Evolutionary conservation across 2,329 filamentous ascomycete species (phyloP).

Genomic region (Lasiodiplodia theobromae): DNA sequence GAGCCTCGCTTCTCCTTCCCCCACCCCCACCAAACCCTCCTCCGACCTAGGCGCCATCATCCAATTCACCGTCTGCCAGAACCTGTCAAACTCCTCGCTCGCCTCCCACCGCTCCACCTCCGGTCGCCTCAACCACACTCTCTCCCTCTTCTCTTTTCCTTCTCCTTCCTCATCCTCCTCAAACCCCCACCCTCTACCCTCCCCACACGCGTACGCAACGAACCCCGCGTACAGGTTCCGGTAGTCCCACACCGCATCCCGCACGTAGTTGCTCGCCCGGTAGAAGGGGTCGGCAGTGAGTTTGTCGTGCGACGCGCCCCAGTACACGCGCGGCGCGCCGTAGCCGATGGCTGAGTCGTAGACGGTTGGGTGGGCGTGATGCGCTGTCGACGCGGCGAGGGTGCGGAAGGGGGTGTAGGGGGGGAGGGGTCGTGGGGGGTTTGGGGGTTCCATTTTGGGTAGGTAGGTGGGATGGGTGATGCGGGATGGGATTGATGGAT

Average conservation of each 20-base stretch:
- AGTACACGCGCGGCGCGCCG: constrained; percentile 9
- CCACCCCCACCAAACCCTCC: not conserved
- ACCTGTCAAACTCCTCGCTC: not conserved
- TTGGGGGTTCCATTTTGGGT: not conserved
- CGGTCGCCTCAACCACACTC: not conserved
- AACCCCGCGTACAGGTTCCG: not conserved
- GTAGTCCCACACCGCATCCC: not conserved
- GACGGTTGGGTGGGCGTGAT: constrained; percentile 8
- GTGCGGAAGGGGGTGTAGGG: constrained; percentile 1
- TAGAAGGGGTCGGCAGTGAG: not conserved
- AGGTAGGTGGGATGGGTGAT: no score
- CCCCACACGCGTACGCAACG: not conserved
- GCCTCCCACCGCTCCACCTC: not conserved
- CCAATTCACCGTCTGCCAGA: not conserved
- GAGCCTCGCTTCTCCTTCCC: not conserved
- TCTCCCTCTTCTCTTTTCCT: not conserved
- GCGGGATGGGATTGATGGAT: no score
- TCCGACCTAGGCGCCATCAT: not conserved
- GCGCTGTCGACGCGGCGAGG: not conserved
- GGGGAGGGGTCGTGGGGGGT: not conserved
- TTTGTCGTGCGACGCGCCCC: not conserved
- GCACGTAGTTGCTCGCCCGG: not conserved
- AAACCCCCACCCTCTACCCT: not conserved
- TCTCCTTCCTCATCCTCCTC: not conserved
- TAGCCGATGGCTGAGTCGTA: constrained; percentile 22